These are phyloP conservation scores for Solanum chaucha DNA, from an alignment of 257 asterid genomes.

Conservation along the genomic window DNA sequence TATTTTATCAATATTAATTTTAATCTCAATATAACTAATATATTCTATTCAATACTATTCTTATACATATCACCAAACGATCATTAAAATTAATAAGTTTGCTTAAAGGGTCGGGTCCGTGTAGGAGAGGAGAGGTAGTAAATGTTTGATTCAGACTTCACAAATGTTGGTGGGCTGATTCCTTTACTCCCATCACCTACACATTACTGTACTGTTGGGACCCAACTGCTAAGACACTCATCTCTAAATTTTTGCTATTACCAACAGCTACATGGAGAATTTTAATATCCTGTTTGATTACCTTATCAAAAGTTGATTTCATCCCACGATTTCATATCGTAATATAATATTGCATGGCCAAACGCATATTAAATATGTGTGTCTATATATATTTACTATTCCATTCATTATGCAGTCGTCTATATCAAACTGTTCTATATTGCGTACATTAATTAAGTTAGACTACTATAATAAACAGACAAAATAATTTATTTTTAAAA, in stretches of 20 bases:
- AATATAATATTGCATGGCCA: rapidly evolving
- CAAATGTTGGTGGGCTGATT: background rate
- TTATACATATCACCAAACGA: background rate
- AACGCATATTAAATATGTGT: no score
- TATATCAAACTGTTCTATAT: background rate
- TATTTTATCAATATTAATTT: background rate
- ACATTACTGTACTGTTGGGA: background rate
- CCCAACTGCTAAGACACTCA: background rate
- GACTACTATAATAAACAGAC: background rate
- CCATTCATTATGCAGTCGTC: background rate
- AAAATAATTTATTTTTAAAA: background rate
- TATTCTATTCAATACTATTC: background rate
- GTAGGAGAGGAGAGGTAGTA: background rate
- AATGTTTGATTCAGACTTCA: background rate
- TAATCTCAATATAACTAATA: background rate
- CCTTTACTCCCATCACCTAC: background rate
- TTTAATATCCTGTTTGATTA: background rate
- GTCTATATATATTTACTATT: no score
- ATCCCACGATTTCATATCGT: rapidly evolving
- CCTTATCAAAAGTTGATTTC: no score
- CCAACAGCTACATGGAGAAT: background rate
- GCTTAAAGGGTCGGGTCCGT: background rate
- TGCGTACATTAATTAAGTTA: background rate
- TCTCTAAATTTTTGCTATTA: background rate
- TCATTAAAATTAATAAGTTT: background rate